Evolutionary conservation across 179 eudicot species (phyloP).

Genomic region (Silene noctiflora): DNA sequence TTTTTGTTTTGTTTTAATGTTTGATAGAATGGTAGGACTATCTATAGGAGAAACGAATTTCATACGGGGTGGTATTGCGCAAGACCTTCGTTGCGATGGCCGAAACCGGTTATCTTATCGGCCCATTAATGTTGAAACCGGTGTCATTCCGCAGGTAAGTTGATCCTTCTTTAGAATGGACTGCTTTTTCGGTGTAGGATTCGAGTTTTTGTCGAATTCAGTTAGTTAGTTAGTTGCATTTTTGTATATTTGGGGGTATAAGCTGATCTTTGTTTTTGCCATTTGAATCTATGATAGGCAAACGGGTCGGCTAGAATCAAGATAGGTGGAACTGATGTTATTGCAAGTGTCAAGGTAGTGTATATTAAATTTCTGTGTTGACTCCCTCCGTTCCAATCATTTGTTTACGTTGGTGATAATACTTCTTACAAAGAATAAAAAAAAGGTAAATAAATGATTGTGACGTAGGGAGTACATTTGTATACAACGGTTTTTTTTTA

Average conservation of each 20-base stretch:
- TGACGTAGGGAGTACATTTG: not conserved
- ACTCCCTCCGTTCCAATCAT: too few species aligned
- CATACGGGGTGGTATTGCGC: slow-evolving; percentile 84
- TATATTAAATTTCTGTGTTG: not conserved
- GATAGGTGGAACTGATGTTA: slow-evolving; percentile 79
- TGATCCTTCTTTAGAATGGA: not conserved
- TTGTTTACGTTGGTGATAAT: too few species aligned
- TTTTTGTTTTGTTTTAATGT: not conserved
- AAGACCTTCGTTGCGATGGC: slow-evolving; percentile 93
- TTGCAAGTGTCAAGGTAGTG: slow-evolving; percentile 87
- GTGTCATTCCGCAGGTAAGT: slow-evolving; percentile 80
- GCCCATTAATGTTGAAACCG: slow-evolving; percentile 60
- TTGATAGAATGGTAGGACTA: slow-evolving; percentile 61
- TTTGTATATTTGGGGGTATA: not conserved
- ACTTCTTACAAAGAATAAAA: too few species aligned
- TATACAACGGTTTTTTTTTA: not conserved
- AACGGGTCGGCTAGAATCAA: slow-evolving; percentile 89
- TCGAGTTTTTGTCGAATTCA: not conserved
- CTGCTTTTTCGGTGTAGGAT: not conserved
- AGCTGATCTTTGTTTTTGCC: slow-evolving; percentile 1
- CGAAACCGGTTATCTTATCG: slow-evolving; percentile 65
- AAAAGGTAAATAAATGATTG: too few species aligned
- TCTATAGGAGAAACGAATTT: slow-evolving; percentile 75
- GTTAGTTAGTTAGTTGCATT: not conserved
- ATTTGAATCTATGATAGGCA: slow-evolving; percentile 39